These are phyloP conservation scores for Plantago lanceolata DNA, from an alignment of 305 asterid species.

Conservation along the genomic window DNA sequence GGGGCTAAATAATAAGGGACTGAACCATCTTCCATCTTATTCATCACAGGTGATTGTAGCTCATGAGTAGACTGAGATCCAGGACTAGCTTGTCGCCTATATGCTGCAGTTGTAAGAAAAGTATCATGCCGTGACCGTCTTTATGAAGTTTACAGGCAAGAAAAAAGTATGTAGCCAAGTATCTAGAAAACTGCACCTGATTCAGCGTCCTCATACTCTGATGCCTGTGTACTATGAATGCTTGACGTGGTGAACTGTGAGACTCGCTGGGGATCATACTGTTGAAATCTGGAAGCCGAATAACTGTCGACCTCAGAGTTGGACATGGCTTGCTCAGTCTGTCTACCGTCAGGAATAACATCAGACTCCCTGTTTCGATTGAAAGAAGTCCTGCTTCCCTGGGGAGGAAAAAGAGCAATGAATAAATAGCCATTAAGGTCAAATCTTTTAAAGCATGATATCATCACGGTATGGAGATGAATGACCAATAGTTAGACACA, in stretches of 20 bases:
- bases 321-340: slow-evolving; percentile 40
- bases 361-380: slow-evolving; percentile 55
- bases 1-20: slow-evolving; percentile 36
- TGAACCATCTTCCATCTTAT: slow-evolving; percentile 35
- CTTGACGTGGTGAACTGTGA: slow-evolving; percentile 67
- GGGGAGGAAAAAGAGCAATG: slow-evolving; percentile 26
- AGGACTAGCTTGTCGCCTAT: slow-evolving; percentile 57
- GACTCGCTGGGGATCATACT: slow-evolving; percentile 53
- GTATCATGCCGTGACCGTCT: background rate
- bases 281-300: slow-evolving; percentile 49
- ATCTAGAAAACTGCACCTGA: slow-evolving; percentile 55
- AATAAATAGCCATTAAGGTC: slow-evolving; percentile 3
- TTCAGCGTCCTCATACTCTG: slow-evolving; percentile 86
- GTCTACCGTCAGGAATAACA: slow-evolving; percentile 40
- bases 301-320: slow-evolving; percentile 54
- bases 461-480: slow-evolving; percentile 9
- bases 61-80: slow-evolving; percentile 47
- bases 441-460: slow-evolving; percentile 13
- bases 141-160: slow-evolving; percentile 13
- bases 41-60: slow-evolving; percentile 33
- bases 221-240: slow-evolving; percentile 56
- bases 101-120: slow-evolving; percentile 50
- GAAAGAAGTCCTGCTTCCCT: slow-evolving; percentile 72
- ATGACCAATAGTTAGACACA: background rate
- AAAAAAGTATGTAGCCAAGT: slow-evolving; percentile 3